These are phyloP conservation scores for Malbranchea zuffiana DNA, from an alignment of 2,329 filamentous ascomycete genomes.

Conservation along the genomic window DNA sequence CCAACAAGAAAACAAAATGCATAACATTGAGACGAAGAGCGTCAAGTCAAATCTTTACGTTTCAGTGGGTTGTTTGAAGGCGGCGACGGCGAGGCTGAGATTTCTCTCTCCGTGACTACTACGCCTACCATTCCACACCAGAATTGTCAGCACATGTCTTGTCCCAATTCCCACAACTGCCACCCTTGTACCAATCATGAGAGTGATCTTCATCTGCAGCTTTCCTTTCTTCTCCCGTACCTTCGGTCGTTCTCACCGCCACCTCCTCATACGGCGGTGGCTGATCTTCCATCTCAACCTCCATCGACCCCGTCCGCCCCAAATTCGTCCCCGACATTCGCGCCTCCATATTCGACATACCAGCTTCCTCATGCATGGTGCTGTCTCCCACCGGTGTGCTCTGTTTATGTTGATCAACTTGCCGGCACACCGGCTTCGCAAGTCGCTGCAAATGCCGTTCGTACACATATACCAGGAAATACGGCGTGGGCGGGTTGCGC, in stretches of 20 bases:
- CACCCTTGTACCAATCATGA: no score
- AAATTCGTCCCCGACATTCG: no score
- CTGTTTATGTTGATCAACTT: not conserved
- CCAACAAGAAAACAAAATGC: no score
- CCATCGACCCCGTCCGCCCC: no score
- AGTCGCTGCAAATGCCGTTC: slow-evolving; percentile 51
- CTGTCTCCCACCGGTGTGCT: not conserved
- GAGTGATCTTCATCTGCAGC: no score
- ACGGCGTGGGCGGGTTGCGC: slow-evolving; percentile 59
- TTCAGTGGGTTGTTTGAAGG: slow-evolving; percentile 25
- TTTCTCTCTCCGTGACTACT: slow-evolving; percentile 12
- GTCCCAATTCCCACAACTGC: no score
- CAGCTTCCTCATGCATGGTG: no score
- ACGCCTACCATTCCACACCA: slow-evolving; percentile 23
- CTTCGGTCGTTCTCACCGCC: not conserved
- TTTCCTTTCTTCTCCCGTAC: slow-evolving; percentile 6
- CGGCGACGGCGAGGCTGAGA: slow-evolving; percentile 12
- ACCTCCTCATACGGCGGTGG: slow-evolving; percentile 13
- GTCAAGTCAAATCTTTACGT: slow-evolving; percentile 25
- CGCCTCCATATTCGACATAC: no score
- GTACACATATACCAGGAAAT: slow-evolving; percentile 73
- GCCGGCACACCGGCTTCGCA: slow-evolving; percentile 46
- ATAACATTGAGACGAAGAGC: no score
- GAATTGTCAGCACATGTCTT: slow-evolving; percentile 18
- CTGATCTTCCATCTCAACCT: slow-evolving; percentile 10